These are phyloP conservation scores for Globisporangium alternatum DNA, from an alignment of 352 stramenopile genomes.

Conservation along the genomic window DNA sequence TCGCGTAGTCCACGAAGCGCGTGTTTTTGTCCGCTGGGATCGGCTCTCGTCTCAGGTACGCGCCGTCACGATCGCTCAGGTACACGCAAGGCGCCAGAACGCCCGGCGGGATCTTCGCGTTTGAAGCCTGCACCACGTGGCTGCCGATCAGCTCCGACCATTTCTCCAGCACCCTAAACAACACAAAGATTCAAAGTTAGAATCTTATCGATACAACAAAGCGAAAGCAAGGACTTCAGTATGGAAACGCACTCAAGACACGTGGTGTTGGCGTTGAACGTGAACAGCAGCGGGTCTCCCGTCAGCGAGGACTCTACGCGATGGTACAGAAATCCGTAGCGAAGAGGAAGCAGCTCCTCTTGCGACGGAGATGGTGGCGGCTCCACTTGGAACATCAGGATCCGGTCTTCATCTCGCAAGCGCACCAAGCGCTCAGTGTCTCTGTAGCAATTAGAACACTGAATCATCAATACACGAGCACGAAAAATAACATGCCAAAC, in stretches of 20 bases:
- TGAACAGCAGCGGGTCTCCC: conserved; percentile 69
- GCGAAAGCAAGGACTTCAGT: neutral
- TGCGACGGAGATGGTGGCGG: conserved; percentile 20
- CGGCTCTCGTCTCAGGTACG: conserved; percentile 46
- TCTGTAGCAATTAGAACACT: conserved; percentile 12
- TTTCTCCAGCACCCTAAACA: conserved; percentile 43
- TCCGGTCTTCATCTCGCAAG: conserved; percentile 69
- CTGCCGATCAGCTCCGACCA: conserved; percentile 49
- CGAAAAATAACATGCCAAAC: neutral
- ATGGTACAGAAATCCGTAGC: conserved; percentile 77
- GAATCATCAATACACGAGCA: neutral
- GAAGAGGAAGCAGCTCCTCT: conserved; percentile 20
- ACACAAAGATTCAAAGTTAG: conserved; percentile 1
- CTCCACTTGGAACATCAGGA: conserved; percentile 69
- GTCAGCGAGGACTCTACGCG: conserved; percentile 42
- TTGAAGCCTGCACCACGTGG: conserved; percentile 37
- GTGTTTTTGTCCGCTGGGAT: conserved; percentile 34
- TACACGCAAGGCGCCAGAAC: conserved; percentile 50
- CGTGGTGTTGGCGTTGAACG: conserved; percentile 54
- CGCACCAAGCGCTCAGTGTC: conserved; percentile 58
- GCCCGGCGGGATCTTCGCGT: conserved; percentile 33
- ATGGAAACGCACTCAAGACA: conserved; percentile 42
- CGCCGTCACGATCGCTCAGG: conserved; percentile 54
- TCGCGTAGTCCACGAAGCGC: conserved; percentile 56
- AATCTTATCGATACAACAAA: neutral